Percentiles rank a stretch among this genome's conserved stretches.
Evolutionary conservation across 225 moss, liverwort and hornwort species (phyloP).

Genomic region (Physcomitrellopsis africana): DNA sequence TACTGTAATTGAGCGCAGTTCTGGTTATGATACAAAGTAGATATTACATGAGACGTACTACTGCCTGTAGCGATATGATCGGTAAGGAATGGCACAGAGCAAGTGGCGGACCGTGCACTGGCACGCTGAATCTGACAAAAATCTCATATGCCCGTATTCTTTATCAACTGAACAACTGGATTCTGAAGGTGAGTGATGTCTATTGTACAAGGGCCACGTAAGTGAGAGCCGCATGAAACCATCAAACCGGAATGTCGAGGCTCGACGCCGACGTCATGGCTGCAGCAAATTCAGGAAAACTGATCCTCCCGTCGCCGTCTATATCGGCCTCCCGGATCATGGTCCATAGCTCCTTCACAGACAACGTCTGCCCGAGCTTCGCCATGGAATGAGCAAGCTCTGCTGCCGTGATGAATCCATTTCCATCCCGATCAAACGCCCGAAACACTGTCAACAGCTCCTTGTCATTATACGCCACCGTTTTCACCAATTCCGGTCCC

Average conservation of each 20-base stretch:
- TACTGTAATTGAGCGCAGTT: too few relatives aligned
- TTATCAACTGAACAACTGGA: neutral
- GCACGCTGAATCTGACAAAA: neutral
- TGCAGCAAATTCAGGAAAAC: slow-evolving; percentile 74
- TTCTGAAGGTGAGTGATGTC: neutral
- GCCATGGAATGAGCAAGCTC: slow-evolving; percentile 89
- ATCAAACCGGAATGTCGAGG: slow-evolving; percentile 28
- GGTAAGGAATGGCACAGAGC: too few relatives aligned
- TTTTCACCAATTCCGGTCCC: slow-evolving; percentile 67
- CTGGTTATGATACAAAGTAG: too few relatives aligned
- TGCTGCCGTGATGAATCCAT: slow-evolving; percentile 80
- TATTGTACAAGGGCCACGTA: slow-evolving; percentile 23
- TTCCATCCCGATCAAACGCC: slow-evolving; percentile 81
- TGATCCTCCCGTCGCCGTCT: slow-evolving; percentile 84
- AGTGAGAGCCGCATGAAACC: neutral
- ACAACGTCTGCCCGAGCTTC: slow-evolving; percentile 69
- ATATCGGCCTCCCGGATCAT: slow-evolving; percentile 88
- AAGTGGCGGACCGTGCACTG: neutral
- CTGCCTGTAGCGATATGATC: too few relatives aligned
- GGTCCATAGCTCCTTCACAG: slow-evolving; percentile 78
- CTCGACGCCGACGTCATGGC: slow-evolving; percentile 66
- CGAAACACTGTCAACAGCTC: slow-evolving; percentile 73
- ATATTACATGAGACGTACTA: too few relatives aligned
- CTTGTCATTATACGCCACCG: slow-evolving; percentile 52
- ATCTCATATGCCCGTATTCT: neutral